A percentile compares a stretch with the other conserved stretches of the same genome.
Evolutionary conservation across 2,329 filamentous ascomycete genomes (phyloP).

Genomic region (Colletotrichum simmondsii): DNA sequence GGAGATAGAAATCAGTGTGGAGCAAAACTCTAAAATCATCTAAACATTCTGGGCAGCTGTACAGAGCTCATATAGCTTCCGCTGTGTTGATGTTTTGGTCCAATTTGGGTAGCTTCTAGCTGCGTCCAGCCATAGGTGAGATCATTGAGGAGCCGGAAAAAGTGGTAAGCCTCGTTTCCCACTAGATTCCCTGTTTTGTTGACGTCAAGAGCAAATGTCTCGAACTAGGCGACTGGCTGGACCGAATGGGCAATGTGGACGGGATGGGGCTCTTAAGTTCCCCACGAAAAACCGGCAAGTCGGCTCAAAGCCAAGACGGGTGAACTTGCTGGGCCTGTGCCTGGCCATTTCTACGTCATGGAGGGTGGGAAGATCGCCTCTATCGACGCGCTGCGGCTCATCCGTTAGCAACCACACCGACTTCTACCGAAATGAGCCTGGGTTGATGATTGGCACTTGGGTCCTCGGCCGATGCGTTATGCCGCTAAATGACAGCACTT

Average conservation of each 20-base stretch:
- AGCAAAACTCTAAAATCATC: not conserved
- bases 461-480: not conserved
- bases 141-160: conserved; percentile 16
- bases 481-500: not conserved
- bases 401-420: not conserved
- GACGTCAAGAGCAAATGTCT: conserved; percentile 25
- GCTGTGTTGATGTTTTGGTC: not conserved
- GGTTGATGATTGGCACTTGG: not conserved
- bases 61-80: not conserved
- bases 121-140: not conserved
- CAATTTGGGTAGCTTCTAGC: too few species aligned
- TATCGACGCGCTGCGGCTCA: not conserved
- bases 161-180: not conserved
- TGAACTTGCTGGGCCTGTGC: not conserved
- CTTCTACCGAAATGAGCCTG: not conserved
- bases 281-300: not conserved
- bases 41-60: not conserved
- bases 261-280: not conserved
- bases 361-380: not conserved
- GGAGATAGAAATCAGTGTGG: not conserved
- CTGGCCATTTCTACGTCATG: not conserved
- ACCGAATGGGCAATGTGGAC: not conserved
- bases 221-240: not conserved
- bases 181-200: not conserved
- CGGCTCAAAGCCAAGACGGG: not conserved